Evolutionary conservation across 1,139 yeast species (phyloP).

Genomic region (Pichia sp.): DNA sequence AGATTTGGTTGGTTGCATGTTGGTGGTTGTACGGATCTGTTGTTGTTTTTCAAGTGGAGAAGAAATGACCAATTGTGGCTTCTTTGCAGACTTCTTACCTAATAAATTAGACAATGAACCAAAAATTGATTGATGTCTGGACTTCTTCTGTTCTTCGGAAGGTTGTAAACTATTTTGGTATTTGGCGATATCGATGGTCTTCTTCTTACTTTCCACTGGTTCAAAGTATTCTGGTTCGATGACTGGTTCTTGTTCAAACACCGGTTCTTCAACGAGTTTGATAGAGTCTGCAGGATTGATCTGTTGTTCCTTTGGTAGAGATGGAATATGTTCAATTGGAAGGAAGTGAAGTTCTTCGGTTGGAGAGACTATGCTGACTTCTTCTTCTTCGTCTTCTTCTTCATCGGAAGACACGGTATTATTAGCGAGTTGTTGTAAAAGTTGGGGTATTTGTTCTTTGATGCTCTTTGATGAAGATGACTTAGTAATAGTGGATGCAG

Average conservation of each 20-base stretch:
- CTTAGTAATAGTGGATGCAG: background rate
- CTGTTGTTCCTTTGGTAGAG: background rate
- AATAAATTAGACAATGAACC: constrained; percentile 12
- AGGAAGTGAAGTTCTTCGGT: constrained; percentile 3
- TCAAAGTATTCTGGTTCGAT: background rate
- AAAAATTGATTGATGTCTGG: constrained; percentile 11
- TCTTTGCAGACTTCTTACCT: constrained; percentile 3
- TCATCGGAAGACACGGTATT: constrained; percentile 7
- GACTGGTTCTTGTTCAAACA: background rate
- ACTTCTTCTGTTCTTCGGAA: background rate
- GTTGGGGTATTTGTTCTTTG: background rate
- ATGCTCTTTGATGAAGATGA: background rate
- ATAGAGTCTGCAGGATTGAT: background rate
- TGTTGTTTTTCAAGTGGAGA: background rate
- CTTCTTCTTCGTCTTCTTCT: constrained; percentile 6
- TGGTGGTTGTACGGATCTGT: background rate
- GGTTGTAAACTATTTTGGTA: constrained; percentile 12
- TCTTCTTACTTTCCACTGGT: background rate
- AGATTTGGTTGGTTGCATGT: constrained; percentile 9
- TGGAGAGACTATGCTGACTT: constrained; percentile 5
- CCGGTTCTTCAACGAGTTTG: background rate
- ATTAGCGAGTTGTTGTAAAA: constrained; percentile 1
- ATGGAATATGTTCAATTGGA: constrained; percentile 9
- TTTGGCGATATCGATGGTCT: constrained; percentile 5
- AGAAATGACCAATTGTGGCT: constrained; percentile 3